phyloP scores from a whole-genome alignment of 352 stramenopile species.

The Phytopythium aichiense region DNA sequence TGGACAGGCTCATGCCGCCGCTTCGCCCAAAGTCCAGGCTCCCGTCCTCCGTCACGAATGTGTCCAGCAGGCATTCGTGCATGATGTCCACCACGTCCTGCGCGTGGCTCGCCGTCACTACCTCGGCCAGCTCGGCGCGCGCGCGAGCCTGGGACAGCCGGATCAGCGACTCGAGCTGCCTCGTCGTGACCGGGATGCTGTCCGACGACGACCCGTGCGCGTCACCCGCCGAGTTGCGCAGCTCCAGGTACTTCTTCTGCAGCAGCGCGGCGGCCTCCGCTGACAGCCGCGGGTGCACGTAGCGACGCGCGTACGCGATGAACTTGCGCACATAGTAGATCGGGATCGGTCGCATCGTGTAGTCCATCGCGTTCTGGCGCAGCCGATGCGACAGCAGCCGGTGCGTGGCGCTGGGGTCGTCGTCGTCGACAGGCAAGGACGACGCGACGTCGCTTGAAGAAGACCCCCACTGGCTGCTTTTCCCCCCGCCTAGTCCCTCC shows the following conservation, averaged over 20 bases:
- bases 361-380: conserved; percentile 40
- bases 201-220: conserved; percentile 35
- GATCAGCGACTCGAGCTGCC: conserved; percentile 95
- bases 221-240: conserved; percentile 62
- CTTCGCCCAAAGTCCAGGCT: conserved; percentile 83
- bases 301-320: conserved; percentile 95
- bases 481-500: background rate
- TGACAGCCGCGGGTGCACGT: conserved; percentile 89
- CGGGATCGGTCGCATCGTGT: conserved; percentile 45
- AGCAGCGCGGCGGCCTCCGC: conserved; percentile 53
- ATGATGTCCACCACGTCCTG: conserved; percentile 97
- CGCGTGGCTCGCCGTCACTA: conserved; percentile 92
- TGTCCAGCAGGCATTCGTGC: conserved; percentile 91
- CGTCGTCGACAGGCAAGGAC: background rate
- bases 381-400: conserved; percentile 48
- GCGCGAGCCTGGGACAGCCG: conserved; percentile 90
- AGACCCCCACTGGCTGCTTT: conserved; percentile 21
- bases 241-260: conserved; percentile 88
- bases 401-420: conserved; percentile 13
- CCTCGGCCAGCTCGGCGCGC: conserved; percentile 92
- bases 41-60: conserved; percentile 85
- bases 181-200: conserved; percentile 91
- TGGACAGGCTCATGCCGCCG: conserved; percentile 58
- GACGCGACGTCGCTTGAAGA: conserved; percentile 11
- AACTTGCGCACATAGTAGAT: conserved; percentile 94